Evolutionary conservation across 23 red algal genomes (phyloP).

Genomic region (Gracilaria domingensis): DNA sequence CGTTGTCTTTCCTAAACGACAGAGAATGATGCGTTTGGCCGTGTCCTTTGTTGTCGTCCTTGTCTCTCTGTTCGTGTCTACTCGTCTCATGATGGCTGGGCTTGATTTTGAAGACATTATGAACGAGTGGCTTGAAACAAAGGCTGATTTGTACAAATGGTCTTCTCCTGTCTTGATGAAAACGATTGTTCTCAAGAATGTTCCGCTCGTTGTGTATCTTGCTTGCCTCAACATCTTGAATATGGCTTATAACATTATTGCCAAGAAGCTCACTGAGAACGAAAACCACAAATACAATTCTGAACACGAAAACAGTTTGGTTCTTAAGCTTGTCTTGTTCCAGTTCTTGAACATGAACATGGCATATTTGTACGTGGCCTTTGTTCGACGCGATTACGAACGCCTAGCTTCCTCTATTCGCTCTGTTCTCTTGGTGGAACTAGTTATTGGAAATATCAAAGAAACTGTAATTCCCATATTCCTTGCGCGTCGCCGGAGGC

Average conservation of each 20-base stretch:
- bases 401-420: constrained; percentile 73
- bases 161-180: constrained; percentile 71
- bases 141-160: constrained; percentile 69
- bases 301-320: constrained; percentile 84
- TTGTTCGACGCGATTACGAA: constrained; percentile 71
- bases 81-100: constrained; percentile 69
- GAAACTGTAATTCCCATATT: constrained; percentile 78
- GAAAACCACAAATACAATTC: constrained; percentile 92
- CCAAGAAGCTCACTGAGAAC: constrained; percentile 70
- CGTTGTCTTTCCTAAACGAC: constrained; percentile 73
- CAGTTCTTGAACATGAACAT: constrained; percentile 93
- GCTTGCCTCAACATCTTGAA: constrained; percentile 74
- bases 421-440: constrained; percentile 77
- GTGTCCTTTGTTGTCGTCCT: constrained; percentile 63
- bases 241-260: constrained; percentile 62
- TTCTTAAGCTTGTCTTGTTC: constrained; percentile 88
- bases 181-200: constrained; percentile 70
- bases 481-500: constrained; percentile 39
- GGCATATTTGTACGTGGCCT: constrained; percentile 87
- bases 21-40: constrained; percentile 40
- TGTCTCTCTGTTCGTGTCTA: constrained; percentile 65
- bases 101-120: constrained; percentile 83
- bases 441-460: constrained; percentile 85
- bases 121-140: constrained; percentile 47
- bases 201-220: constrained; percentile 80